Evolutionary conservation across 2,329 filamentous ascomycete species (phyloP), one percentile per base, ranked within the genome.

Genomic region (Fusarium musae): DNA sequence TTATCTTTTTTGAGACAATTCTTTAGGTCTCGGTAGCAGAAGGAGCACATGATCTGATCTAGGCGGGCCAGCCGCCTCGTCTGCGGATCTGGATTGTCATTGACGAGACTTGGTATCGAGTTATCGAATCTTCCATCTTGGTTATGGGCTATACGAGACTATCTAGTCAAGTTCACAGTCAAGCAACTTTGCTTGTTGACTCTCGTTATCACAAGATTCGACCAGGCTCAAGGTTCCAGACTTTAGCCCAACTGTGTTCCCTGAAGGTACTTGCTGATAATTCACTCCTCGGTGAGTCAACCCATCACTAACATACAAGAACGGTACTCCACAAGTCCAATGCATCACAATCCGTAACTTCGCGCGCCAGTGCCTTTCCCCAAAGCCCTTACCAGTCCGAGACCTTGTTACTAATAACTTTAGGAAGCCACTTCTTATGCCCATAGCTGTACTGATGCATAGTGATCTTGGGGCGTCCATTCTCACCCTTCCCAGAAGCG

Each of bases 381-480:
- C 30, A 32, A 32, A 32, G 9, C 30, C 30, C 9, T 53, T 53
- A 53, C 34, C 34, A 53, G 2, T 34, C 11, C 9, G 9, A 5
- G 47, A 10, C 47, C 13, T 39, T 53, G 17, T 53, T 53, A 5
- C 23, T 28, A 23, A 53, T 39, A 7, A 39, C 34, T 7, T 21
- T 28, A 19, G 10, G 10, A 9, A 17, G 6, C 50, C 50, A 53
- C 19, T 53, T 16, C n/a, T 34, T 9, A 0, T 19, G 15, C 3
- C 23, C 50, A 28, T 39, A 53, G 10, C 34, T 28, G 23, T 39
- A 53, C 13, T 53, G 16, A 34, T 52, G n/a, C 30, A 52, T 53
- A 6, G 34, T 53, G 1, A 53, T 16, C 10, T 28, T 53, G 5
- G 34, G 50, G 0, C 23, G 19, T 4, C 50, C 50, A 9, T 17